Evolutionary conservation across 352 stramenopile species (phyloP).

Genomic region (Discostella stelligera): DNA sequence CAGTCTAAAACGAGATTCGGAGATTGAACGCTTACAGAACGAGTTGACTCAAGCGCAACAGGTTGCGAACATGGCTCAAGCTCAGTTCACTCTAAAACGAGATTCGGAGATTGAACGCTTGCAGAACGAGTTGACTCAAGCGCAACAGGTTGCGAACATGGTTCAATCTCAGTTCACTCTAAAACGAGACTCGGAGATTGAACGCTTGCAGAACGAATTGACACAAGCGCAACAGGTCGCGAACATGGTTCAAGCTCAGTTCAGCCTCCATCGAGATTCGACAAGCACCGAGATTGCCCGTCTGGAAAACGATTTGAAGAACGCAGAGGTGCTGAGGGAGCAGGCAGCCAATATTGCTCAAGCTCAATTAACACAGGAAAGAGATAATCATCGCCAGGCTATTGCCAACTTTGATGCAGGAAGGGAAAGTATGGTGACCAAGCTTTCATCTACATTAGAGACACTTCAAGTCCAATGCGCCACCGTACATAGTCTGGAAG

Average conservation of each 20-base stretch:
- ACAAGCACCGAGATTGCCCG: slow-evolving; percentile 16
- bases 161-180: not conserved
- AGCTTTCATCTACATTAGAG: slow-evolving; percentile 32
- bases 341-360: slow-evolving; percentile 7
- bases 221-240: slow-evolving; percentile 3
- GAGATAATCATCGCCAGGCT: slow-evolving; percentile 1
- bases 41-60: not conserved
- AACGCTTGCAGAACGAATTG: slow-evolving; percentile 10
- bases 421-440: slow-evolving; percentile 20
- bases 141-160: slow-evolving; percentile 6
- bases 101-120: slow-evolving; percentile 7
- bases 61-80: slow-evolving; percentile 5
- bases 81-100: not conserved
- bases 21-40: slow-evolving; percentile 10
- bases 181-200: not conserved
- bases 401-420: not conserved
- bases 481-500: slow-evolving; percentile 8
- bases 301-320: slow-evolving; percentile 19
- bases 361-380: slow-evolving; percentile 18
- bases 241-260: slow-evolving; percentile 1
- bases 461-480: slow-evolving; percentile 29
- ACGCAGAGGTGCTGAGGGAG: not conserved
- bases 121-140: not conserved
- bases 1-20: not conserved
- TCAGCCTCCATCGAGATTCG: slow-evolving; percentile 5